Evolutionary conservation across 345 rosid species (phyloP).

Genomic region (Trapa incisa): DNA sequence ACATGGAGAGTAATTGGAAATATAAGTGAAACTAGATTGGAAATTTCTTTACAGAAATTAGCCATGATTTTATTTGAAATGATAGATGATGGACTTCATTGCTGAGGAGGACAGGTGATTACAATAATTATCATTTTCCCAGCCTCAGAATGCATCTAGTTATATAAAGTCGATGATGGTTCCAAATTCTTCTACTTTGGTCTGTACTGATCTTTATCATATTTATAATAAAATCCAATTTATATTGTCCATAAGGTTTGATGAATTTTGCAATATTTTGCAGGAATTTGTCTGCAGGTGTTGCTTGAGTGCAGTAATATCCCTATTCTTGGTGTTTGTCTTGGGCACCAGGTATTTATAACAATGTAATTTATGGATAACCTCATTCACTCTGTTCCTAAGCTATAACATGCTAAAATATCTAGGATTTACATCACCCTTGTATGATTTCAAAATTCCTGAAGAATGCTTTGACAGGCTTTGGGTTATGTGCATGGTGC

Average conservation of each 20-base stretch:
- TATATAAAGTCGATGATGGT: background rate
- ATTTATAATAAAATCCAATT: background rate
- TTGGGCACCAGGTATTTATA: conserved; percentile 78
- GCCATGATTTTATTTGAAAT: background rate
- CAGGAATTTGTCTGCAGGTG: conserved; percentile 83
- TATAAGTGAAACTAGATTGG: background rate
- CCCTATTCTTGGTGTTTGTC: conserved; percentile 87
- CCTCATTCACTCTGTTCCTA: background rate
- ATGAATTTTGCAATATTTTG: conserved; percentile 15
- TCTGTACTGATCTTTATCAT: background rate
- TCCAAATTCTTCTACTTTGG: background rate
- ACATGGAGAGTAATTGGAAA: background rate
- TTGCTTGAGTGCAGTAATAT: conserved; percentile 72
- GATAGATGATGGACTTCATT: background rate
- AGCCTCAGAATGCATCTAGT: background rate
- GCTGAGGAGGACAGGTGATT: too few relatives aligned
- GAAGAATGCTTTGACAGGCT: conserved; percentile 43
- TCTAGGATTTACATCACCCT: background rate
- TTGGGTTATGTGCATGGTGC: conserved; percentile 89
- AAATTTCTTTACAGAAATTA: background rate
- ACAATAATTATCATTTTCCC: too few relatives aligned
- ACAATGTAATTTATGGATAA: background rate
- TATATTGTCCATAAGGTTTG: background rate
- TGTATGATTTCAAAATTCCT: background rate
- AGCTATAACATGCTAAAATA: background rate